Evolutionary conservation across 441 rosid genomes (phyloP), one percentile per base, ranked within the genome.

Genomic region (Euphorbia neoarborescens): DNA sequence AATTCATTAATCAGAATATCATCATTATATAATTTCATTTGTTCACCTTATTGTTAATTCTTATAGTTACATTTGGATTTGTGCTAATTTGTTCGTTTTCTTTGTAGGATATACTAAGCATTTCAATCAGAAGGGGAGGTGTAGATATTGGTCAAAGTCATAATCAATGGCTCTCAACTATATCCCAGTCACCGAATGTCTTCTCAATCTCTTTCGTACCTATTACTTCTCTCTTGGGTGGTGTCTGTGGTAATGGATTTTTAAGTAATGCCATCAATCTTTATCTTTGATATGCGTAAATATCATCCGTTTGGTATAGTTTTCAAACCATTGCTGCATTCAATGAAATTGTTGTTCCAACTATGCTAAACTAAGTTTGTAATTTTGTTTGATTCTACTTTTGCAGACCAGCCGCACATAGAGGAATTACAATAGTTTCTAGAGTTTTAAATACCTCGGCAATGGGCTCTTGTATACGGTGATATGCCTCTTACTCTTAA

Each of bases 201-300:
- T 90, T 90, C 77, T 91, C 97, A n/a, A 94, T 94, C 96, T 81
- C 94, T 69, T 84, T 91, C 62, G 94, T 91, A 77, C 95, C 99
- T 30, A 89, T 94, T 76, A 94, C 97, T 81, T 84, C 96, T 19
- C 94, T 94, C 72, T 80, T 94, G 78, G 75, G 74, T 60, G 94
- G 97, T 71, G 82, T 86, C 25, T 92, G 81, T 15, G 99, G 99
- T 80, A 90, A 79, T 71, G 99, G 99, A 54, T 87, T 94, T 80
- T 77, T 94, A 73, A 84, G 80, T 73, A 97, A 94, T 83, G 99
- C 99, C 0, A 82, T 94, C 67, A 94, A 94, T 82, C 84, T 93
- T 62, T 94, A 91, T 81, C 92, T 94, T 73, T 84, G 99, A 71
- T 94, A 96, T 94, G 79, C 70, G 99, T 75, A 35, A 60, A 71